Evolutionary conservation across 1,284 basidiomycete genomes (phyloP).

Genomic region (Microbotryum silenes-acaulis): DNA sequence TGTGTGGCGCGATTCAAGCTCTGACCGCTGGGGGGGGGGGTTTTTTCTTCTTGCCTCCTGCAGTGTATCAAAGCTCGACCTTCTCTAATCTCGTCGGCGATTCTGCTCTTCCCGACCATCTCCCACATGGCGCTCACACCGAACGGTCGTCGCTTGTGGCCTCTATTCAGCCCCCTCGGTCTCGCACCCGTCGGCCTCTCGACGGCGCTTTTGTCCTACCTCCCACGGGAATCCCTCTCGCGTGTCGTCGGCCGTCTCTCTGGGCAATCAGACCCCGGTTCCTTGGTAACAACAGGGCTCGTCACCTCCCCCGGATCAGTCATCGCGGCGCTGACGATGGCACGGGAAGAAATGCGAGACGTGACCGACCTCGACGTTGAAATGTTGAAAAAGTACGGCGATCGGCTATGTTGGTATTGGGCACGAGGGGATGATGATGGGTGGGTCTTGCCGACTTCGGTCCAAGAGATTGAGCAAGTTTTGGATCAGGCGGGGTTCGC

Average conservation of each 20-base stretch:
- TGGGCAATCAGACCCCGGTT: conserved; percentile 7
- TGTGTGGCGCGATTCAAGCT: neutral
- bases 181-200: conserved; percentile 22
- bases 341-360: conserved; percentile 19
- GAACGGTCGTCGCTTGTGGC: conserved; percentile 24
- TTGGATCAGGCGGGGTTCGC: conserved; percentile 14
- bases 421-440: conserved; percentile 16
- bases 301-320: conserved; percentile 23
- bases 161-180: conserved; percentile 17
- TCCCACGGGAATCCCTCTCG: conserved; percentile 8
- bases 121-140: conserved; percentile 26
- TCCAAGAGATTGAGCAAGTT: conserved; percentile 18
- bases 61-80: conserved; percentile 8
- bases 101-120: conserved; percentile 29
- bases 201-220: conserved; percentile 22
- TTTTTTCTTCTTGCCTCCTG: neutral
- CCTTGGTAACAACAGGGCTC: conserved; percentile 7
- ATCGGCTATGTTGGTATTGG: conserved; percentile 25
- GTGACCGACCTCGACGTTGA: conserved; percentile 18
- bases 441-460: conserved; percentile 18
- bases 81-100: conserved; percentile 1
- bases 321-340: conserved; percentile 23
- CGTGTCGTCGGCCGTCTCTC: conserved; percentile 20
- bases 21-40: too few relatives aligned
- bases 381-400: conserved; percentile 4